Percentiles rank a stretch among this genome's conserved stretches.
These are phyloP conservation scores for Craterostigma plantagineum DNA, from an alignment of 257 asterid species.

Conservation along the genomic window DNA sequence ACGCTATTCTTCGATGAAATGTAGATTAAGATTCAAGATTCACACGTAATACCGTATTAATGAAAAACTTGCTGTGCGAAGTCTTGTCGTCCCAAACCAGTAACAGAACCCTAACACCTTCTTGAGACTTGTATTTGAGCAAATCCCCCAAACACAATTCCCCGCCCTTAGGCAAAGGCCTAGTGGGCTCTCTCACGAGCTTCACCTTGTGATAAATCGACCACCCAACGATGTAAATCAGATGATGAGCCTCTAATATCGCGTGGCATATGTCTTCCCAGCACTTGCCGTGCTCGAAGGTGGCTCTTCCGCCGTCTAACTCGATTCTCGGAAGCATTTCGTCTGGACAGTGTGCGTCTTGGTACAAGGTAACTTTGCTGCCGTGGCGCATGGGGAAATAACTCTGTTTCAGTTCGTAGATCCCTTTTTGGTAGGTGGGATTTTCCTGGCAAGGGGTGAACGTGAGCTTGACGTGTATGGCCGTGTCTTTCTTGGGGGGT, in stretches of 20 bases:
- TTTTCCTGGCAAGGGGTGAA: constrained; percentile 16
- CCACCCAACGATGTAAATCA: constrained; percentile 42
- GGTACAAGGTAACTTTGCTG: constrained; percentile 34
- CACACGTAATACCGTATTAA: constrained; percentile 33
- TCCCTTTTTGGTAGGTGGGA: constrained; percentile 16
- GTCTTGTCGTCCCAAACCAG: constrained; percentile 55
- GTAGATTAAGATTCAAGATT: too few relatives aligned
- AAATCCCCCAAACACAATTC: constrained; percentile 33
- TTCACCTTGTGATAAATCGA: constrained; percentile 35
- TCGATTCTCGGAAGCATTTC: constrained; percentile 25
- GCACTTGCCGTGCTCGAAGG: constrained; percentile 31
- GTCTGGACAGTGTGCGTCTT: constrained; percentile 35
- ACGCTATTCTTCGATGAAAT: too few relatives aligned
- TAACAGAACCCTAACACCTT: constrained; percentile 39
- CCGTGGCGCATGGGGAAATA: constrained; percentile 42
- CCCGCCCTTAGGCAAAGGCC: constrained; percentile 27
- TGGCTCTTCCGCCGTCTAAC: constrained; percentile 12
- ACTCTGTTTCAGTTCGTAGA: constrained; percentile 18
- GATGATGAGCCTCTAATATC: constrained; percentile 30
- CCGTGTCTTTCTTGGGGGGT: constrained; percentile 25
- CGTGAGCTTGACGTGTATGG: constrained; percentile 15
- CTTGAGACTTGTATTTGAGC: constrained; percentile 38
- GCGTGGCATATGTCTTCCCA: constrained; percentile 52
- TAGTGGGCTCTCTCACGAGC: constrained; percentile 34
- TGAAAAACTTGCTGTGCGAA: constrained; percentile 29